Percentiles rank a stretch among this genome's conserved stretches.
These are phyloP conservation scores for Davidsoniella virescens DNA, from an alignment of 2,329 filamentous ascomycete species.

Conservation along the genomic window DNA sequence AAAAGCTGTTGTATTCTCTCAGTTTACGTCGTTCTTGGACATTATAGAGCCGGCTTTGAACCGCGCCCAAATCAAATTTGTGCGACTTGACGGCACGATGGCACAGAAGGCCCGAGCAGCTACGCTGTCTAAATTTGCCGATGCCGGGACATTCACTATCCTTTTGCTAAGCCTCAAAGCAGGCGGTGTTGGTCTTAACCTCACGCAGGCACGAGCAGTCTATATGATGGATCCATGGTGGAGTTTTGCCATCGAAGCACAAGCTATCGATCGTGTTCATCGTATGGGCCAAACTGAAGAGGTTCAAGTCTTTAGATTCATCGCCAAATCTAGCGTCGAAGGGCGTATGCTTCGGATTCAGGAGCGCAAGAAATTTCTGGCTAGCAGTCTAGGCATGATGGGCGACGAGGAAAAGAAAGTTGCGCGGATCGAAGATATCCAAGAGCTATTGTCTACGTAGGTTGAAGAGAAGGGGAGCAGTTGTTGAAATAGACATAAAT, in stretches of 20 bases:
- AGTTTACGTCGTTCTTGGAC: constrained; percentile 92
- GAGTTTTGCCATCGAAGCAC: constrained; percentile 91
- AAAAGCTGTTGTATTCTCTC: constrained; percentile 89
- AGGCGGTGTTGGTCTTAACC: constrained; percentile 83
- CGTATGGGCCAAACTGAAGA: constrained; percentile 85
- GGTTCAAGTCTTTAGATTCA: constrained; percentile 74
- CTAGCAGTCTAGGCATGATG: constrained; percentile 90
- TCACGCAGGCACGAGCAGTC: constrained; percentile 76
- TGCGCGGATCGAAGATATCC: constrained; percentile 85
- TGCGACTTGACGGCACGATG: constrained; percentile 89
- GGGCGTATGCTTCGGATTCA: constrained; percentile 88
- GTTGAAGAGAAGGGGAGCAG: not conserved
- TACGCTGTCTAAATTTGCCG: constrained; percentile 57
- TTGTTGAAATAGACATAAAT: too few species aligned
- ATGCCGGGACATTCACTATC: constrained; percentile 45
- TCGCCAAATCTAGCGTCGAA: constrained; percentile 83
- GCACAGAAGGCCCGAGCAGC: constrained; percentile 67
- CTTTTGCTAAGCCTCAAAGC: constrained; percentile 74
- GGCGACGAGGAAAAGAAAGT: constrained; percentile 82
- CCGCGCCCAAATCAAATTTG: constrained; percentile 54
- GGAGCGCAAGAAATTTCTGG: constrained; percentile 91
- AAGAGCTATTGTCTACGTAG: constrained; percentile 47
- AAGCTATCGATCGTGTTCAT: constrained; percentile 94
- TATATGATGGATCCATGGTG: constrained; percentile 99
- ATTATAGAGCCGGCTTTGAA: constrained; percentile 71